Evolutionary conservation across 2,329 filamentous ascomycete species (phyloP), one percentile per base, ranked within the genome.

Genomic region (Xylariaceae sp.): DNA sequence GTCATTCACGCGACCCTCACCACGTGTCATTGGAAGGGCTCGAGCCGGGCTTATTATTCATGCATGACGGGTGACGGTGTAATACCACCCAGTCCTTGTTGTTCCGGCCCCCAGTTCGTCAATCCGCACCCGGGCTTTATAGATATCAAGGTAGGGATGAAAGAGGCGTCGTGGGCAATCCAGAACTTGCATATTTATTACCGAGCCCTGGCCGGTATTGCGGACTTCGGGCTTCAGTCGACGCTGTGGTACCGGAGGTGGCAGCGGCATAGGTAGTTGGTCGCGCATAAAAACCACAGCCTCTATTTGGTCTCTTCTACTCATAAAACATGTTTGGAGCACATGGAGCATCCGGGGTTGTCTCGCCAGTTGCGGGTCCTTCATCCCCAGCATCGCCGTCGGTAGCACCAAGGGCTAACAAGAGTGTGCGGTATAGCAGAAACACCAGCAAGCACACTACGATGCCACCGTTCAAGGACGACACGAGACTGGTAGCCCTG

Each of bases 401-500:
- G 3, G 34, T 45, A 27, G 37, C 42, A 43, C 46, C 47, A 34
- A 57, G 6, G 37, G 45, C 32, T 34, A 41, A 41, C 43, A 49
- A 37, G 55, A 78, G 72, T 61, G 67, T 74, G 65, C 74, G 77
- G 61, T 68, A 72, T 60, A 75, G 67, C 32, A 59, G 47, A 29
- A 12, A 30, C 12, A 35, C 3, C 64, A 69, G 67, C 60, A 69
- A 70, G 27, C 56, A 43, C 58, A 67, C 74, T 26, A 60, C 68
- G 57, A 63, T 69, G 53, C 62, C 66, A 37, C 66, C 72, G 29
- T 74, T 80, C 63, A 72, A 75, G 56, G 76, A 78, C 64, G 79
- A 80, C 61, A 70, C 73, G 42, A 71, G 68, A 60, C 67, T 84
- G 62, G 74, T 84, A 55, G 76, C 76, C 47, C 65, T 85, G 53